Evolutionary conservation across 371 early-diverging fungal genomes (phyloP).

Genomic region (Lichtheimia ramosa): DNA sequence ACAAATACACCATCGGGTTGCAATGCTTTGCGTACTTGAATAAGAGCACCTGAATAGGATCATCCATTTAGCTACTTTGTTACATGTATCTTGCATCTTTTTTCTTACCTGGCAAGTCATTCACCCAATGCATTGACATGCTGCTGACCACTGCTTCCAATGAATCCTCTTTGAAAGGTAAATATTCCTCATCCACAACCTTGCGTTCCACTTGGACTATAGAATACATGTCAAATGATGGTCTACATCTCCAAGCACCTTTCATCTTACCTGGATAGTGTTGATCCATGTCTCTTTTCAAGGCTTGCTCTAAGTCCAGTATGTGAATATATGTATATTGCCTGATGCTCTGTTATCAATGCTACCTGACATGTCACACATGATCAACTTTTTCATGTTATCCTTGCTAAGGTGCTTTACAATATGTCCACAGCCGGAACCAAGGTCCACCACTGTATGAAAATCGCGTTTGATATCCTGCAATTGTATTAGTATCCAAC

Average conservation of each 20-base stretch:
- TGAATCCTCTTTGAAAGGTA: constrained; percentile 78
- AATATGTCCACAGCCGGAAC: constrained; percentile 89
- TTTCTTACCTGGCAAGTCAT: constrained; percentile 82
- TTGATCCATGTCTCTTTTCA: constrained; percentile 64
- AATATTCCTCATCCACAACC: constrained; percentile 82
- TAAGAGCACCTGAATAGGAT: constrained; percentile 60
- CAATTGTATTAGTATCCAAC: too few species aligned
- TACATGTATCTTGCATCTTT: not conserved
- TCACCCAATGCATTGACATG: constrained; percentile 93
- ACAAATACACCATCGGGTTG: constrained; percentile 93
- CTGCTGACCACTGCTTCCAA: constrained; percentile 87
- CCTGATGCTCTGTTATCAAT: not conserved
- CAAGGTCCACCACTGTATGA: constrained; percentile 84
- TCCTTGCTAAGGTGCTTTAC: constrained; percentile 78
- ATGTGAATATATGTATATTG: not conserved
- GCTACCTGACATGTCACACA: constrained; percentile 84
- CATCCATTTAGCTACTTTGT: not conserved
- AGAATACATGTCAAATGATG: not conserved
- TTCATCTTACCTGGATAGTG: constrained; percentile 64
- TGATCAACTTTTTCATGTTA: constrained; percentile 78
- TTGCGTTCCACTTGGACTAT: constrained; percentile 75
- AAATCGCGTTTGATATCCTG: constrained; percentile 82
- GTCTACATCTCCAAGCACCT: not conserved
- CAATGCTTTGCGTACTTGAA: constrained; percentile 77
- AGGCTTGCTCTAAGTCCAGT: constrained; percentile 55